These are phyloP conservation scores for Scorias spongiosa DNA, from an alignment of 2,329 filamentous ascomycete species.

Conservation along the genomic window DNA sequence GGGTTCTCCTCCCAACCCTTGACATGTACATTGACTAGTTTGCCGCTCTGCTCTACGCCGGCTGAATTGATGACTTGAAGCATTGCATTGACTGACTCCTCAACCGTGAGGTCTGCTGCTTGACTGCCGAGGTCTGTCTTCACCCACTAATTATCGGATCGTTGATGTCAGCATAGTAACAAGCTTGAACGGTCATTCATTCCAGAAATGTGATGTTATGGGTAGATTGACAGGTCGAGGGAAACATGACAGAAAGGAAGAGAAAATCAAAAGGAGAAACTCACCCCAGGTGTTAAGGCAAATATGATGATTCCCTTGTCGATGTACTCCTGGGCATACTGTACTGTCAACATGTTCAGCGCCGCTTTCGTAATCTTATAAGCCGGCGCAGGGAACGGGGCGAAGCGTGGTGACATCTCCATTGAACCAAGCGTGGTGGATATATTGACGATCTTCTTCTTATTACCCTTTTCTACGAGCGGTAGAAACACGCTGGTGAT, in stretches of 20 bases:
- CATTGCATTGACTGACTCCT: constrained; percentile 24
- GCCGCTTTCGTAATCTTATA: constrained; percentile 35
- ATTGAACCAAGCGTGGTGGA: constrained; percentile 31
- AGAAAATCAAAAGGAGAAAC: constrained; percentile 5
- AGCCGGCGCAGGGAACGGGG: constrained; percentile 15
- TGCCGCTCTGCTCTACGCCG: constrained; percentile 28
- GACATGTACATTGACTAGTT: constrained; percentile 30
- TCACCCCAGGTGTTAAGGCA: constrained; percentile 30
- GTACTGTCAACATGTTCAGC: constrained; percentile 32
- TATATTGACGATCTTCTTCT: constrained; percentile 31
- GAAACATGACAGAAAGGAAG: too few species aligned
- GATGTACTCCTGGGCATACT: constrained; percentile 24
- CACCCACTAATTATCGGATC: constrained; percentile 24
- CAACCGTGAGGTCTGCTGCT: constrained; percentile 26
- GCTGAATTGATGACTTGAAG: constrained; percentile 30
- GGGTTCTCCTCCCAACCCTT: constrained; percentile 21
- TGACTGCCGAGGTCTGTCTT: constrained; percentile 28
- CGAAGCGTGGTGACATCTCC: constrained; percentile 10
- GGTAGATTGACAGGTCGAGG: too few species aligned
- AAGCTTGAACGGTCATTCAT: too few species aligned
- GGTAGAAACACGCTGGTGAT: constrained; percentile 27
- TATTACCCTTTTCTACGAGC: constrained; percentile 22
- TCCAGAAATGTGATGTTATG: too few species aligned
- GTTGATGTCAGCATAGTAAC: background rate
- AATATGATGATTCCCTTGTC: constrained; percentile 30